These are phyloP conservation scores for Rhododendron henanense DNA, from an alignment of 148 eudicot species.

Conservation along the genomic window DNA sequence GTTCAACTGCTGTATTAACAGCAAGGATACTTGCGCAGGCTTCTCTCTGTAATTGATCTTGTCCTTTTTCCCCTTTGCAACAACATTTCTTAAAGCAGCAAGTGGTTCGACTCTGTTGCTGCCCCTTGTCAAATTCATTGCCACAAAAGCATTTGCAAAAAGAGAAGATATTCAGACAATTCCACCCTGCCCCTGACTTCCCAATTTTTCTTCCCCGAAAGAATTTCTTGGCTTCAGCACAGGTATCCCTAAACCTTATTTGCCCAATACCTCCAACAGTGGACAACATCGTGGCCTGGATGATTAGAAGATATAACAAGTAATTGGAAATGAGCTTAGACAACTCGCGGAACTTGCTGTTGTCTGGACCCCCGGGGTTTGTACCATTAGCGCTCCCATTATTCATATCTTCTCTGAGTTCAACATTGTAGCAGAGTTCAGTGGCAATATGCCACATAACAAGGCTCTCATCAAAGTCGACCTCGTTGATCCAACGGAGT, in stretches of 20 bases:
- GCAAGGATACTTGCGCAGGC: conserved; percentile 5
- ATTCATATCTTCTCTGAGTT: background rate
- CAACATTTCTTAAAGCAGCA: background rate
- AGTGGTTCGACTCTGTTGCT: too few species aligned
- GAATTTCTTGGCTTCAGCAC: conserved; percentile 33
- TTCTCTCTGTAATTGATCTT: background rate
- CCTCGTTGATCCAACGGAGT: background rate
- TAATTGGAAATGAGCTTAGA: conserved; percentile 30
- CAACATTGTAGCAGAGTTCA: background rate
- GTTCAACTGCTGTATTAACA: background rate
- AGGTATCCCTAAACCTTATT: conserved; percentile 33
- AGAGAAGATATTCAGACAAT: background rate
- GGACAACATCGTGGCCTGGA: conserved; percentile 29
- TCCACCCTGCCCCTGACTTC: background rate
- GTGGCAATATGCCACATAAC: background rate
- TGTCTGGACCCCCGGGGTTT: background rate
- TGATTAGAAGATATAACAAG: conserved; percentile 29
- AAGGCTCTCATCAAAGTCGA: background rate
- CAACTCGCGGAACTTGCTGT: background rate
- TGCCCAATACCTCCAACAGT: conserved; percentile 33
- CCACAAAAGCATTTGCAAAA: background rate
- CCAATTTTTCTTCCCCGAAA: background rate
- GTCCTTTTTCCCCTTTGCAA: background rate
- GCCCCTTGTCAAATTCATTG: background rate
- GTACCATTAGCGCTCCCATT: background rate